Evolutionary conservation across 1,284 basidiomycete genomes (phyloP).

Genomic region (Dichomitus squalens): DNA sequence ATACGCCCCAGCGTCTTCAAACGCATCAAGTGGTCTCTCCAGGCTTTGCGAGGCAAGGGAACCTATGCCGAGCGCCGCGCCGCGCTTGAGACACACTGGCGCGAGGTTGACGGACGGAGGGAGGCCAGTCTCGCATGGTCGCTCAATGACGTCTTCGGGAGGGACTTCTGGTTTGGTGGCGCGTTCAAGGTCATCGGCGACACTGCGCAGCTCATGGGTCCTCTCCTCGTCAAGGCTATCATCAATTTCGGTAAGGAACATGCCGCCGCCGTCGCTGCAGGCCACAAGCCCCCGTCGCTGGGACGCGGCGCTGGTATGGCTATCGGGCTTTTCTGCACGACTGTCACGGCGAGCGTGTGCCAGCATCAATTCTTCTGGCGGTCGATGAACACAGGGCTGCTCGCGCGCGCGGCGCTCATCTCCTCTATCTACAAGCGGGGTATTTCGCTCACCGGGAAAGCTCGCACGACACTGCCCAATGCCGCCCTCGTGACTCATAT

Average conservation of each 20-base stretch:
- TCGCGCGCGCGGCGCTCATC: conserved; percentile 74
- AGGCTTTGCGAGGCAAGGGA: conserved; percentile 32
- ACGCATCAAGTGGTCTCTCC: conserved; percentile 49
- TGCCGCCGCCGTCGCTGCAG: conserved; percentile 36
- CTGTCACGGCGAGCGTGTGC: conserved; percentile 57
- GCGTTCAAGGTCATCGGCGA: conserved; percentile 58
- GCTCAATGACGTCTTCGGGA: conserved; percentile 72
- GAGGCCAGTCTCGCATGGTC: conserved; percentile 64
- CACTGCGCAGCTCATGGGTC: conserved; percentile 63
- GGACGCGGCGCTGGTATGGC: conserved; percentile 74
- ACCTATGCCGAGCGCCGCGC: conserved; percentile 34
- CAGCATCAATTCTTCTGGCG: conserved; percentile 83
- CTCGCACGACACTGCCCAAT: conserved; percentile 65
- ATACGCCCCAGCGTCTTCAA: conserved; percentile 41
- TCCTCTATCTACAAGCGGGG: conserved; percentile 76
- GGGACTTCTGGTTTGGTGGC: conserved; percentile 72
- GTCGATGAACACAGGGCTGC: conserved; percentile 71
- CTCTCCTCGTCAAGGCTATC: conserved; percentile 66
- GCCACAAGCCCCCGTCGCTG: conserved; percentile 46
- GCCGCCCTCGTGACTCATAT: conserved; percentile 78
- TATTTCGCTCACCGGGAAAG: conserved; percentile 65
- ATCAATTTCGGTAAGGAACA: conserved; percentile 68
- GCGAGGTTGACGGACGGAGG: conserved; percentile 48
- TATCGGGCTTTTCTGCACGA: conserved; percentile 68
- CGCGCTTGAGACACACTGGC: conserved; percentile 50